Evolutionary conservation across 202 grass and related monocot species (phyloP).

Genomic region (Zoysia matrella): DNA sequence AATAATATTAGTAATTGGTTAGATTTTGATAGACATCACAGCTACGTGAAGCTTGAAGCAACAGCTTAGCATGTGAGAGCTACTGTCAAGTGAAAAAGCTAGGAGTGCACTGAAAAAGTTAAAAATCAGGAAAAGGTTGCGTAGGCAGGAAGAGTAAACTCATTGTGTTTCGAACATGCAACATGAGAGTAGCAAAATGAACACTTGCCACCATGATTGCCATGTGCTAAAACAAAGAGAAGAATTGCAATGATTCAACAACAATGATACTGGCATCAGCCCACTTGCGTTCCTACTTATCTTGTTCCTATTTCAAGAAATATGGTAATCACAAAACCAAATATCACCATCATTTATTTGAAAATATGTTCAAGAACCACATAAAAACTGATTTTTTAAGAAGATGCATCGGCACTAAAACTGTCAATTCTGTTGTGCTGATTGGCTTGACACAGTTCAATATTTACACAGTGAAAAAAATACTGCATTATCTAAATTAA

Average conservation of each 20-base stretch:
- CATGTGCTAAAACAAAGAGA: conserved; percentile 33
- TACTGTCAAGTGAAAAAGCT: conserved; percentile 26
- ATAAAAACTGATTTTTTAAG: not conserved
- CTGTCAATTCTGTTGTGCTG: not conserved
- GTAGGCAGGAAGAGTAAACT: conserved; percentile 42
- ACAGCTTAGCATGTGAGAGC: not conserved
- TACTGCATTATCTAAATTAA: not conserved
- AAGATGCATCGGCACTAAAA: not conserved
- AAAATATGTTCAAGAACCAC: conserved; percentile 6
- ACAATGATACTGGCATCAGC: conserved; percentile 28
- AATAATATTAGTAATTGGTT: not conserved
- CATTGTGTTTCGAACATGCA: conserved; percentile 40
- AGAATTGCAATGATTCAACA: conserved; percentile 36
- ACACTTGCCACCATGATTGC: conserved; percentile 46
- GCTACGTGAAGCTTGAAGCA: conserved; percentile 5
- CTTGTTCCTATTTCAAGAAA: conserved; percentile 7
- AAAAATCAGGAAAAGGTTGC: conserved; percentile 35
- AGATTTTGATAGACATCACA: conserved; percentile 5
- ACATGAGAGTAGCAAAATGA: conserved; percentile 28
- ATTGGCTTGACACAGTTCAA: not conserved
- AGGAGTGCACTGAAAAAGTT: not conserved
- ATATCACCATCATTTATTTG: not conserved
- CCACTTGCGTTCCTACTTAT: not conserved
- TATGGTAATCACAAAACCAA: conserved; percentile 25
- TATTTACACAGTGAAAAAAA: not conserved